Conservation (phyloP, 805 yeast genomes). For the Candida dajiaensis region DNA sequence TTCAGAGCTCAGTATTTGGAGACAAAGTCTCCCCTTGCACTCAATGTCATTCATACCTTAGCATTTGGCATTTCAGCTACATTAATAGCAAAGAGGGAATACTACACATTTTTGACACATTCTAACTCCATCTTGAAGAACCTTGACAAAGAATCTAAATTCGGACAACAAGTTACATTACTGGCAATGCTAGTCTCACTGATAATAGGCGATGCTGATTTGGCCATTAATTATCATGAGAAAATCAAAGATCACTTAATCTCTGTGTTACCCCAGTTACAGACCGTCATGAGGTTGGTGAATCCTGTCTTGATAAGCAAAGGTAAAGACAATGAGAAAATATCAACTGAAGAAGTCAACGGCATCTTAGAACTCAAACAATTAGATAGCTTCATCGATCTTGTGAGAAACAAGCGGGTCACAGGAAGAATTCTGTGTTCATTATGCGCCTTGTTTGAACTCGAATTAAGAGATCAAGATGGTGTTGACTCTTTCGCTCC, state of each 20-base stretch:
- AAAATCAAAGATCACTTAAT: neutral
- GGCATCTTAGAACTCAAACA: neutral
- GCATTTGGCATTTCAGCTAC: constrained; percentile 20
- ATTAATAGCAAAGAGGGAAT: constrained; percentile 25
- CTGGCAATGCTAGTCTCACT: constrained; percentile 17
- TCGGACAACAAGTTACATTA: constrained; percentile 3
- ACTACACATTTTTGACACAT: constrained; percentile 21
- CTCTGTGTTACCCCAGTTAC: constrained; percentile 1
- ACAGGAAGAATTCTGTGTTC: constrained; percentile 32
- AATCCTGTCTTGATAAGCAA: constrained; percentile 15
- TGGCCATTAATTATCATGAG: constrained; percentile 2
- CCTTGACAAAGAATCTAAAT: neutral
- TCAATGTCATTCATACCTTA: constrained; percentile 4
- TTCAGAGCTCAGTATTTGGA: constrained; percentile 6
- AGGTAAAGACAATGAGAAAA: neutral
- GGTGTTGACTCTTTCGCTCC: constrained; percentile 13
- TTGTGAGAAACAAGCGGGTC: constrained; percentile 23
- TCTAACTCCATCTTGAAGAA: constrained; percentile 13
- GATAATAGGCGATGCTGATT: constrained; percentile 18
- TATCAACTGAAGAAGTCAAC: neutral
- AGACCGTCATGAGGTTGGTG: constrained; percentile 10
- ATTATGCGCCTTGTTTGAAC: constrained; percentile 29
- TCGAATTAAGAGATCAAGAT: constrained; percentile 9
- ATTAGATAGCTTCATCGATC: constrained; percentile 20
- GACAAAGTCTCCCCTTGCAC: neutral